These are phyloP conservation scores for Mikania micrantha DNA, from an alignment of 129 eudicot species.

Conservation along the genomic window DNA sequence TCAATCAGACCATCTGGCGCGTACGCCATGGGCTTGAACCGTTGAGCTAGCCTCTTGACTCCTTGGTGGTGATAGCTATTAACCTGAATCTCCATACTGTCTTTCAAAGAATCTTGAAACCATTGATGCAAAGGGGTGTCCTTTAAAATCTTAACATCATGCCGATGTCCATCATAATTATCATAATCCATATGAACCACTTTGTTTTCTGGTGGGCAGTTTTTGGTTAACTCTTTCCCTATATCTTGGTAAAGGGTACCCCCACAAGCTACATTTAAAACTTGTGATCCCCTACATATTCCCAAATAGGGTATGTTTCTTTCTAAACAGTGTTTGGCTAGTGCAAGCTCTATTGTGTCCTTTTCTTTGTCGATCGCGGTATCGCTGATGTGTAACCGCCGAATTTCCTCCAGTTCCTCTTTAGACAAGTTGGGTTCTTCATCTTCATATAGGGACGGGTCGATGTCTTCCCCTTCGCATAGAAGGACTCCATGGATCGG, in stretches of 20 bases:
- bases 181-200: slow-evolving; percentile 82
- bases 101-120: slow-evolving; percentile 64
- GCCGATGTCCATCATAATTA: slow-evolving; percentile 86
- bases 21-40: slow-evolving; percentile 80
- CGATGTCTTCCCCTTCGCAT: slow-evolving; percentile 96
- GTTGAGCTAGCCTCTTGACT: slow-evolving; percentile 72
- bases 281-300: slow-evolving; percentile 89
- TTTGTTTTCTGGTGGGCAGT: slow-evolving; percentile 21
- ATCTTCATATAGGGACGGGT: slow-evolving; percentile 61
- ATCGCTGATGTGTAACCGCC: slow-evolving; percentile 58
- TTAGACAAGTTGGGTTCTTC: slow-evolving; percentile 39
- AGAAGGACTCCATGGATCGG: slow-evolving; percentile 95
- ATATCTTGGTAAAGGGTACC: slow-evolving; percentile 83
- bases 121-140: slow-evolving; percentile 70
- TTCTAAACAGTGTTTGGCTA: slow-evolving; percentile 84
- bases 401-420: slow-evolving; percentile 67
- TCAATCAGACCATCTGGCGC: slow-evolving; percentile 88
- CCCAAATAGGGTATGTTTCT: slow-evolving; percentile 86
- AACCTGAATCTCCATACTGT: slow-evolving; percentile 53
- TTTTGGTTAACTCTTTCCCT: slow-evolving; percentile 49
- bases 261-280: slow-evolving; percentile 89
- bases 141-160: slow-evolving; percentile 53
- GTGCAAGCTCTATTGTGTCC: slow-evolving; percentile 67
- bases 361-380: slow-evolving; percentile 88
- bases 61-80: slow-evolving; percentile 99